These are phyloP conservation scores for Chlorella sp. DNA, from an alignment of 139 green algal species.

Conservation along the genomic window DNA sequence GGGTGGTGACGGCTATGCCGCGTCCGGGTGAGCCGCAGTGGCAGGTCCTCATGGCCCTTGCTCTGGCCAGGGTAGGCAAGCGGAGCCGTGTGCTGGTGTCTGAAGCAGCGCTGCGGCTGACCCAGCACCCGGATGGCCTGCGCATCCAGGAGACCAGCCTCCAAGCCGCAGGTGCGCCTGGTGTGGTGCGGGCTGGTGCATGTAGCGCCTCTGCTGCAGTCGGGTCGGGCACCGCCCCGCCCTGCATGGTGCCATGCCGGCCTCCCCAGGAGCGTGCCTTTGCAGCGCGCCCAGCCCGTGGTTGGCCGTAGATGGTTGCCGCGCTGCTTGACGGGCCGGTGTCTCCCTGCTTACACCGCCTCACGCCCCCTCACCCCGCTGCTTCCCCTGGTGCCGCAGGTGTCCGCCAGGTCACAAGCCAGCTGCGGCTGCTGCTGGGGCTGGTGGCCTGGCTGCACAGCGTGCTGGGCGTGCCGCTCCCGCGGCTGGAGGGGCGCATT, in stretches of 20 bases:
- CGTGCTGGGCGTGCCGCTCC: not conserved
- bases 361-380: not conserved
- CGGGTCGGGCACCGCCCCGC: not conserved
- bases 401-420: not conserved
- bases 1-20: not conserved
- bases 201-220: not conserved
- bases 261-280: not conserved
- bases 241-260: not conserved
- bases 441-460: not conserved
- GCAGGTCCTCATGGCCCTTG: conserved; percentile 3
- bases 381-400: not conserved
- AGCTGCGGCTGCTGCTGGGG: not conserved
- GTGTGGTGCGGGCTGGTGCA: not conserved
- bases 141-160: not conserved
- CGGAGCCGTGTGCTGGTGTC: not conserved
- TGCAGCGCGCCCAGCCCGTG: not conserved
- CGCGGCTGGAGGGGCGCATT: conserved; percentile 4
- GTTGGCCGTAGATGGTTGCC: no score
- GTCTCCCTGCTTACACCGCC: not conserved
- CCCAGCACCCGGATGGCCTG: not conserved
- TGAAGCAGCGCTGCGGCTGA: not conserved
- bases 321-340: not conserved
- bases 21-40: not conserved
- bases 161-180: not conserved
- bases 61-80: not conserved